These are phyloP conservation scores for Pholiota molesta DNA, from an alignment of 768 basidiomycete genomes.

Conservation along the genomic window DNA sequence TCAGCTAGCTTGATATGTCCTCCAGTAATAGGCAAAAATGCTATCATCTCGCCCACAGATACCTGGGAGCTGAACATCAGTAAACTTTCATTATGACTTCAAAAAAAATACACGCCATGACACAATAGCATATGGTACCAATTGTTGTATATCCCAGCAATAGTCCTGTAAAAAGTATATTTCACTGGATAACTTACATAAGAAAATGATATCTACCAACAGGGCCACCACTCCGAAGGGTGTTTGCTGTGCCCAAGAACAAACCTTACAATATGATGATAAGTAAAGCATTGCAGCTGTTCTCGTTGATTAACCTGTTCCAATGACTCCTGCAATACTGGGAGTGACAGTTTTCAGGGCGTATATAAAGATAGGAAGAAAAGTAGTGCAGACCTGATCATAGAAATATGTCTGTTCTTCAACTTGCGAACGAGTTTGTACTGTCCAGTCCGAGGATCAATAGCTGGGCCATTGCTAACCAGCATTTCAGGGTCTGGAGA, in stretches of 20 bases:
- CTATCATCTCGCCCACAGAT: slow-evolving; percentile 75
- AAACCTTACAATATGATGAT: slow-evolving; percentile 41
- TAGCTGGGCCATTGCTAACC: neutral
- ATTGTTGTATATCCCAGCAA: slow-evolving; percentile 70
- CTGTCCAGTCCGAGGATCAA: slow-evolving; percentile 11
- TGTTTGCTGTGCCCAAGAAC: slow-evolving; percentile 65
- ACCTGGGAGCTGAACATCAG: slow-evolving; percentile 39
- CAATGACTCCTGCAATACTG: slow-evolving; percentile 66
- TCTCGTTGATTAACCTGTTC: slow-evolving; percentile 49
- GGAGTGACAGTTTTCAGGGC: neutral
- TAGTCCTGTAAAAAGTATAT: slow-evolving; percentile 43
- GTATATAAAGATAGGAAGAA: neutral
- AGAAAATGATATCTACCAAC: slow-evolving; percentile 43
- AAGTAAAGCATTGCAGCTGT: neutral
- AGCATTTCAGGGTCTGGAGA: neutral
- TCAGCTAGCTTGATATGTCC: slow-evolving; percentile 82
- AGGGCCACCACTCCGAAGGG: slow-evolving; percentile 62
- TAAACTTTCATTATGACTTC: neutral
- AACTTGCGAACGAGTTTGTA: slow-evolving; percentile 57
- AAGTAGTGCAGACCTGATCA: slow-evolving; percentile 60
- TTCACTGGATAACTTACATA: neutral
- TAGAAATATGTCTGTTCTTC: slow-evolving; percentile 79
- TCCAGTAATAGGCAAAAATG: slow-evolving; percentile 77
- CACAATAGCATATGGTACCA: slow-evolving; percentile 69
- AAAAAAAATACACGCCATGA: slow-evolving; percentile 54